A percentile compares a stretch with the other conserved stretches of the same genome.
These are phyloP conservation scores for Clavulina sp. DNA, from an alignment of 768 basidiomycete genomes.

Conservation along the genomic window DNA sequence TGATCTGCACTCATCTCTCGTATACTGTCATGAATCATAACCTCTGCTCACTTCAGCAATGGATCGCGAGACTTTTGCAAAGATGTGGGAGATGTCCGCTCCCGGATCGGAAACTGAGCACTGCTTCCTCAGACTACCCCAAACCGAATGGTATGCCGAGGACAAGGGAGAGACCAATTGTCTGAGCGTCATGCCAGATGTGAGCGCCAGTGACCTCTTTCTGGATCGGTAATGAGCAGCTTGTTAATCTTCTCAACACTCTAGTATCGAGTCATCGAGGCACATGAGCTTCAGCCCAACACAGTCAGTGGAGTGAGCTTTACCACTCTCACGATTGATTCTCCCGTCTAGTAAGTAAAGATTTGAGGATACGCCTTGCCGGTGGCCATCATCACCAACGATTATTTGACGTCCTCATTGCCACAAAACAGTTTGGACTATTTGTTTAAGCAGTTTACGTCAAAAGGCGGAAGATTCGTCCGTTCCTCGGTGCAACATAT, in stretches of 20 bases:
- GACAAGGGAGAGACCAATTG: constrained; percentile 4
- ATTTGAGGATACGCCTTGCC: no score
- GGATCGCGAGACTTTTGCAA: constrained; percentile 56
- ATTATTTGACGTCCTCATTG: no score
- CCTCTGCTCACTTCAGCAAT: constrained; percentile 27
- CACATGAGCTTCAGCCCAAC: constrained; percentile 23
- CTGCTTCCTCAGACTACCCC: constrained; percentile 44
- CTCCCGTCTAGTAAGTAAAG: constrained; percentile 29
- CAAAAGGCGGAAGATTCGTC: constrained; percentile 41
- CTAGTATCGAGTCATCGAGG: constrained; percentile 4
- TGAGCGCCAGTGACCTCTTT: constrained; percentile 9
- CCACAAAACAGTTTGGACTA: constrained; percentile 27
- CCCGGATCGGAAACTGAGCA: constrained; percentile 33
- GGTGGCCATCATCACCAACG: no score
- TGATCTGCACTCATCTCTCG: background rate
- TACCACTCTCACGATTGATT: constrained; percentile 51
- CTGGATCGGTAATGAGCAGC: background rate
- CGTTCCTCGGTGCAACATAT: constrained; percentile 52
- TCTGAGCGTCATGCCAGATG: constrained; percentile 18
- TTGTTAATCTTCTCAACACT: background rate
- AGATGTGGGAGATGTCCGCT: constrained; percentile 55
- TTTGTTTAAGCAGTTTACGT: constrained; percentile 39
- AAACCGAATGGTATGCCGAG: constrained; percentile 25
- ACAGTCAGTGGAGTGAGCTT: constrained; percentile 39
- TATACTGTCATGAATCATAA: background rate